Evolutionary conservation across 2,329 filamentous ascomycete species (phyloP), one percentile per base, ranked within the genome.

Genomic region (Fusarium musae): DNA sequence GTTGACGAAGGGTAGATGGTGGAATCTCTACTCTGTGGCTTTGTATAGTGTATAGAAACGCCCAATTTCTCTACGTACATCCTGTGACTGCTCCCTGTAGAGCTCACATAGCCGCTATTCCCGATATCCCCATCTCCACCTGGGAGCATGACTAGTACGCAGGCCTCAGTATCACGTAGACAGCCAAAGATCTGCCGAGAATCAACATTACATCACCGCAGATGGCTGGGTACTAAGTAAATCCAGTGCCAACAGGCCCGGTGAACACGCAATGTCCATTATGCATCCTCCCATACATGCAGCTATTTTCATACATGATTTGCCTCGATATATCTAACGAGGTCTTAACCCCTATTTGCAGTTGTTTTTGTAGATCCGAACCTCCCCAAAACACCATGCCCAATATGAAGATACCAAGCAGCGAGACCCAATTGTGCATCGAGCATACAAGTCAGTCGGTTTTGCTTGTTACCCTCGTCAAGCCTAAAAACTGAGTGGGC

Each of bases 41-140:
- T 56, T 82, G 80, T 81, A 82, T 79, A 81, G 78, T 83, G 80
- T 82, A 82, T 81, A 82, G 79, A 82, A 77, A 72, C 71, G 49
- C 69, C 73, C 69, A 70, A 73, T 64, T 73, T 59, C 68, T 66
- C 58, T 67, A 58, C 26, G 34, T 46, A 32, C 17, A 9, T 49
- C 21, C 50, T 36, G 32, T 23, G 17, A 59, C 15, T 30, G 42
- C 32, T 37, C 13, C 23, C 30, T 23, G 21, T 17, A 36, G 30
- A 58, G 54, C 40, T 49, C 32, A 59, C 42, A 30, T 30, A 15
- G 16, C 21, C 40, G 26, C 36, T 58, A 28, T 58, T 23, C 19
- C 23, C 32, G 28, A 36, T 6, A 40, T 54, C 23, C 23, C 23
- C 2, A 40, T 40, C 34, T 17, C 50, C 34, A 40, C 26, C 34